A percentile compares a stretch with the other conserved stretches of the same genome.
These are phyloP conservation scores for Myriosclerotinia duriaeana DNA, from an alignment of 2,329 filamentous ascomycete species.

Conservation along the genomic window DNA sequence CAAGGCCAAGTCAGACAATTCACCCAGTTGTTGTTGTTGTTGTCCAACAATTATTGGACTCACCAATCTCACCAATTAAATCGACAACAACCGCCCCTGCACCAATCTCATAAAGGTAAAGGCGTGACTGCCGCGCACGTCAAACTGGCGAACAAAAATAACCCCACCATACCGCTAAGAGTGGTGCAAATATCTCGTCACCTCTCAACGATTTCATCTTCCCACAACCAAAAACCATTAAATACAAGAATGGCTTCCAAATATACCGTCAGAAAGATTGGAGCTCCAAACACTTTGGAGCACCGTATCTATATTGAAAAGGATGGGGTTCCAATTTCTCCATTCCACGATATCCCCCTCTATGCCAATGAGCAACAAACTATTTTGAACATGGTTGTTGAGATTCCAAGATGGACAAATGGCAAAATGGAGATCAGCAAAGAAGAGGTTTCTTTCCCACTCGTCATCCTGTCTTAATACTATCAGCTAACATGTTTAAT, in stretches of 20 bases:
- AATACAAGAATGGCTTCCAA: conserved; percentile 42
- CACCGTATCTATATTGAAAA: conserved; percentile 98
- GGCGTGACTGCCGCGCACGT: conserved; percentile 21
- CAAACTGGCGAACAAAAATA: conserved; percentile 22
- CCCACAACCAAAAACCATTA: conserved; percentile 21
- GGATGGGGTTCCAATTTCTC: conserved; percentile 89
- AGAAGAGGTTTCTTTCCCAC: conserved; percentile 67
- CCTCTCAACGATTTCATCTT: conserved; percentile 24
- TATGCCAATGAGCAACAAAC: conserved; percentile 96
- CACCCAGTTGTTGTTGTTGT: not conserved
- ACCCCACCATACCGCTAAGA: conserved; percentile 19
- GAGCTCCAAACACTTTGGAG: conserved; percentile 87
- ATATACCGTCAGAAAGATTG: conserved; percentile 85
- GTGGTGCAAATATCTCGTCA: conserved; percentile 25
- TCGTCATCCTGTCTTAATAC: conserved; percentile 49
- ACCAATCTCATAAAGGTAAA: conserved; percentile 15
- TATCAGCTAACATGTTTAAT: conserved; percentile 10
- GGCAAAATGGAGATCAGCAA: conserved; percentile 82
- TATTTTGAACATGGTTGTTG: conserved; percentile 97
- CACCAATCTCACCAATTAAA: conserved; percentile 18
- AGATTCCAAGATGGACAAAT: conserved; percentile 99
- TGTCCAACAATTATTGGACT: not conserved
- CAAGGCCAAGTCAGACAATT: not conserved
- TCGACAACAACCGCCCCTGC: not conserved
- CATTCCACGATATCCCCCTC: conserved; percentile 98